phyloP scores from a whole-genome alignment of 768 basidiomycete species.

The Tulasnella sp. region DNA sequence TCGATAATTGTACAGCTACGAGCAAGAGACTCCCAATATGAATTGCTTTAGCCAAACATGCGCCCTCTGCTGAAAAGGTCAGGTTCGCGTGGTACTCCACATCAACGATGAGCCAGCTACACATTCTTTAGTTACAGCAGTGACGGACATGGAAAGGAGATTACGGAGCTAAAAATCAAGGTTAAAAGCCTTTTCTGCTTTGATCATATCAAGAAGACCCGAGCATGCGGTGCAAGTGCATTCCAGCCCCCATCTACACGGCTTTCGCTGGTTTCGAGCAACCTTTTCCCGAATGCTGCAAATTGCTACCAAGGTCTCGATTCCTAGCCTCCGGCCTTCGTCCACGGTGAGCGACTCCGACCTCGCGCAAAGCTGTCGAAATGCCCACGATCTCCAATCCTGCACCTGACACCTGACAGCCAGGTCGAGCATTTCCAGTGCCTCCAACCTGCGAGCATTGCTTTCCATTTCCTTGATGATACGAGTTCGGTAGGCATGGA shows the following conservation, averaged over 20 bases:
- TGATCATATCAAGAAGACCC: not conserved
- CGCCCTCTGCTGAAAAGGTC: too few species aligned
- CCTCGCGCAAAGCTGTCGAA: not conserved
- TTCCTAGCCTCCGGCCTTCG: too few species aligned
- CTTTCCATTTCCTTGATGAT: not conserved
- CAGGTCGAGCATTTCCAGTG: not conserved
- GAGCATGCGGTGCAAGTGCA: not conserved
- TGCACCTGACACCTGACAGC: not conserved
- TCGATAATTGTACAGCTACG: too few species aligned
- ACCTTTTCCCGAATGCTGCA: not conserved
- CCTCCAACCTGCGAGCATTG: not conserved
- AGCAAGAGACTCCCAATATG: too few species aligned
- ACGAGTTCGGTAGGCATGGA: not conserved
- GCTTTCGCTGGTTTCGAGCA: too few species aligned
- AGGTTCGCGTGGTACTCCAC: too few species aligned
- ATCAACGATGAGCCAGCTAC: too few species aligned
- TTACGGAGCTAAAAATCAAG: not conserved
- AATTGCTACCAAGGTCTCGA: not conserved
- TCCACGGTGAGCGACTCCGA: not conserved
- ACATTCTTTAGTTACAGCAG: too few species aligned
- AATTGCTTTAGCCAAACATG: too few species aligned
- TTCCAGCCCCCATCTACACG: too few species aligned
- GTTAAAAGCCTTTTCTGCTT: not conserved
- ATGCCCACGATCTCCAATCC: not conserved
- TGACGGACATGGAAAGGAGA: not conserved